Evolutionary conservation across 306 rosid species (phyloP), one percentile per base, ranked within the genome.

Genomic region (Prinsepia uniflora): DNA sequence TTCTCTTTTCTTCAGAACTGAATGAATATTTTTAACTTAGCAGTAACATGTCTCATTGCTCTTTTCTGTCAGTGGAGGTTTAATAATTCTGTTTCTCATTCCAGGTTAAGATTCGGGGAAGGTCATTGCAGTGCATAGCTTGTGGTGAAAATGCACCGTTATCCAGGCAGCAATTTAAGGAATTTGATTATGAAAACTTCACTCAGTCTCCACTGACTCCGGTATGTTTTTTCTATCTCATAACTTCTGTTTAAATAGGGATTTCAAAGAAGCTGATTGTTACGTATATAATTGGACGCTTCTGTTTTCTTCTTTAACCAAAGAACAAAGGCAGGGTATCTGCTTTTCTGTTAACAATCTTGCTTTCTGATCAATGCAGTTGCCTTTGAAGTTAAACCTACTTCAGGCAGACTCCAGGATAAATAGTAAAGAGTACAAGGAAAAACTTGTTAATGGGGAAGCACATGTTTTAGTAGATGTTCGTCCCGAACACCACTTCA

Each of bases 31-130:
- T 67, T 1, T 67, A 7, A 19, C 61, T 18, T 17, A 2, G n/a
- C 3, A 41, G 14, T 19, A 50, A 69, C 30, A 6, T 72, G 34
- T 13, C 68, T 17, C 3, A 0, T 8, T 17, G 8, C 60, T 60
- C 18, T 68, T 18, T 34, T 59, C n/a, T 34, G 44, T 45, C 11
- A 43, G 12, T 40, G 69, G 19, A 68, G 60, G 60, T 41, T 59
- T 46, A 55, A 34, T 18, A 54, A 34, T 49, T 44, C 41, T 55
- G 5, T 7, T 74, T 76, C 36, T 40, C 20, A 76, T 64, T 79
- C 42, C 87, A 94, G 99, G 97, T 94, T 71, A 91, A 87, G 87
- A 87, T 94, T 79, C 88, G 97, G 65, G 97, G 99, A 82, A 94
- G 90, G 75, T 90, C 96, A 40, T 46, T 17, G 52, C 82, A 86